Conservation (phyloP, 371 early-diverging fungal species). For the Mortierella sp. region DNA sequence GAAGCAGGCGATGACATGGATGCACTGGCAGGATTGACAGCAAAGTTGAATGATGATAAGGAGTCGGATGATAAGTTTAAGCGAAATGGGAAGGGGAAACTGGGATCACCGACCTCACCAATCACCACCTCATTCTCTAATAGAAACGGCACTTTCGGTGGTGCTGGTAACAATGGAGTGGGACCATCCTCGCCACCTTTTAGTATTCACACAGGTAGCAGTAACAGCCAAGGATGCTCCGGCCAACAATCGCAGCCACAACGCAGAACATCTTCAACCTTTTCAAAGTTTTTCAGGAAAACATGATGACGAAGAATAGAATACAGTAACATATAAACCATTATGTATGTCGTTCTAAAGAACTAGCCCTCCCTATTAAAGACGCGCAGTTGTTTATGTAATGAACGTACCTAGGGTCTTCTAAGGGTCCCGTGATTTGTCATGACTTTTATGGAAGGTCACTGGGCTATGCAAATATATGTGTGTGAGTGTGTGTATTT, state of each 20-base stretch:
- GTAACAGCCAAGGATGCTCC: background rate
- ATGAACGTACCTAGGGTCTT: too few species aligned
- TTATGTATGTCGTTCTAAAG: background rate
- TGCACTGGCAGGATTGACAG: conserved; percentile 7
- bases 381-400: too few species aligned
- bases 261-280: background rate
- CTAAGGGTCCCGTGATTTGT: too few species aligned
- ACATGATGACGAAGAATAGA: too few species aligned
- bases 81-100: conserved; percentile 1
- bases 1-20: background rate
- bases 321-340: background rate
- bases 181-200: too few species aligned
- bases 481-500: too few species aligned
- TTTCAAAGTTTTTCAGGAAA: background rate
- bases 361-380: background rate
- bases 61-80: conserved; percentile 3
- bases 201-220: background rate
- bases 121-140: too few species aligned
- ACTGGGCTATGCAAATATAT: too few species aligned
- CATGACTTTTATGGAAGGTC: too few species aligned
- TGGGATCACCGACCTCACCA: background rate
- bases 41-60: conserved; percentile 2
- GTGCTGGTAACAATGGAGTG: too few species aligned
- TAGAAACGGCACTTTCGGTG: too few species aligned
- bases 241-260: background rate